Percentiles rank a stretch among this genome's conserved stretches.
Evolutionary conservation across 257 asterid genomes (phyloP).

Genomic region (Parsonsia alboflavescens): DNA sequence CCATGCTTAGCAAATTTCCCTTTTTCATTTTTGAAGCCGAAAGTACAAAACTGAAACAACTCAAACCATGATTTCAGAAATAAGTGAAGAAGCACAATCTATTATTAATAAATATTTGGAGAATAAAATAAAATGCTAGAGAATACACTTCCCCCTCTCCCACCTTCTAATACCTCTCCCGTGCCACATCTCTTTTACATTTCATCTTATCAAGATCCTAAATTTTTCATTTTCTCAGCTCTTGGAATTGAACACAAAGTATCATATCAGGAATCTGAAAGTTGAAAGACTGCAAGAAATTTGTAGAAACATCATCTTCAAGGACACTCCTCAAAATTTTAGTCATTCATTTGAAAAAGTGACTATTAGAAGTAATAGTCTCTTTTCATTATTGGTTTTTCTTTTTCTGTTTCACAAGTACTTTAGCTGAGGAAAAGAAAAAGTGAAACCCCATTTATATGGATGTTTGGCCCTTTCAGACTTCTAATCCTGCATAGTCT

Average conservation of each 20-base stretch:
- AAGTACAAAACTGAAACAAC: not conserved
- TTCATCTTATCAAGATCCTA: not conserved
- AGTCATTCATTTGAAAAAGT: not conserved
- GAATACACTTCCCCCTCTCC: not conserved
- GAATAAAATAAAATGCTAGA: not conserved
- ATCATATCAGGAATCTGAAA: not conserved
- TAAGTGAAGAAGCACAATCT: not conserved
- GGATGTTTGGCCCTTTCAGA: not conserved
- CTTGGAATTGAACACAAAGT: not conserved
- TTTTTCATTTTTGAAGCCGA: not conserved
- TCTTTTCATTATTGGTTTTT: too few relatives aligned
- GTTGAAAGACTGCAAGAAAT: not conserved
- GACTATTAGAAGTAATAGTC: not conserved
- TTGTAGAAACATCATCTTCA: not conserved
- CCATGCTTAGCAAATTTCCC: not conserved
- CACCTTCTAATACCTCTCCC: not conserved
- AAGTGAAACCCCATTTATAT: not conserved
- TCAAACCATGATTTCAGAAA: not conserved
- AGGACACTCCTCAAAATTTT: not conserved
- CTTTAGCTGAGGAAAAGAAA: not conserved
- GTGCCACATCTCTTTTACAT: not conserved
- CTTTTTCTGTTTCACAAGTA: not conserved
- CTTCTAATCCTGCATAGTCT: not conserved
- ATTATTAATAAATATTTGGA: not conserved
- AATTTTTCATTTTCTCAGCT: not conserved